Base-by-base conservation (phyloP, 305 asterid genomes). In the Solanum hybrid region DNA sequence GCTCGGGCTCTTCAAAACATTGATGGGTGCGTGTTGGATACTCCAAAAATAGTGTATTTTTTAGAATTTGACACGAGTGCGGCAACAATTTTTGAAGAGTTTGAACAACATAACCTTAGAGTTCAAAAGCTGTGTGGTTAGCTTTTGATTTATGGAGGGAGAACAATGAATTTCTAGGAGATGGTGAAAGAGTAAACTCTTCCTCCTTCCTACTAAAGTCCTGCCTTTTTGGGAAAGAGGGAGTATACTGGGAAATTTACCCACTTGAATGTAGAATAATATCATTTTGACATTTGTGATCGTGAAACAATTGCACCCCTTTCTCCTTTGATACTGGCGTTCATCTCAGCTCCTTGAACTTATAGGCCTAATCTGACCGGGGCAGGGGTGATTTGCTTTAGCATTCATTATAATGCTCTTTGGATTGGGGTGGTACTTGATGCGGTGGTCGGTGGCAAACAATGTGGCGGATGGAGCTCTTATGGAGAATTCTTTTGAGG, bases 21-120 rank as follows among this genome's bases (percentile, higher is more conserved):
- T 2, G 2, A 0, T 0, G 0, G 22, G 64, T 51, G 64, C 8
- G 1, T 51, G 64, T 51, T 0, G 64, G 64, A 51, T 51, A 51
- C 64, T 51, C 64, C 64, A 51, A 46, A 46, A 46, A 46, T 14
- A 46, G 64, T 46, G 64, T 46, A 46, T 2, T 46, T 46, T 14
- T 46, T 46, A 46, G 64, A 46, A 46, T 46, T 3, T 0, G 1
- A 14, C 61, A 46, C 8, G 8, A 0, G 61, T 46, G 51, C 2
- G 51, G 51, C 51, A 40, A 46, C 0, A 0, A 0, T 3, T 51
- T 51, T 51, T 51, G 22, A 51, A 51, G 64, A 51, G 22, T 51
- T 51, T 0, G 64, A 51, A 1, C 64, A 51, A 51, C n/a, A 6
- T 51, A 51, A 51, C 67, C 8, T 28, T 16, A 29, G 35, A 74